Evolutionary conservation across 495 filamentous ascomycete species (phyloP).

Genomic region (Podospora bellae-mahoneyi): DNA sequence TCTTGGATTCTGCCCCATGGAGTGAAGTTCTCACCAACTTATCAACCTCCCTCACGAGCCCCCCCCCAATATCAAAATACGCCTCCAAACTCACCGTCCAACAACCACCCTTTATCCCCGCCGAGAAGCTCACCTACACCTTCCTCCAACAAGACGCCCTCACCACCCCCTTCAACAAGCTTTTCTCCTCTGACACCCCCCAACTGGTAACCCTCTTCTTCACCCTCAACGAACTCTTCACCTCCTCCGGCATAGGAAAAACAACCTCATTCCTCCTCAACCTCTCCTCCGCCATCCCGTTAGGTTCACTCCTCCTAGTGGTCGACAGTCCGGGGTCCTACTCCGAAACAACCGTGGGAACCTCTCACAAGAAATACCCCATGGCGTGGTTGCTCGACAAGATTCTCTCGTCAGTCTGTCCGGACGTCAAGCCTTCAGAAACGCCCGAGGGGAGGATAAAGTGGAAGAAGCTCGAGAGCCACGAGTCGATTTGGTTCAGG

Average conservation of each 20-base stretch:
- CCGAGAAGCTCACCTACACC: conserved; percentile 36
- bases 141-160: conserved; percentile 68
- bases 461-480: conserved; percentile 69
- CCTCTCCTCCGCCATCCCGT: conserved; percentile 53
- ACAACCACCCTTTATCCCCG: conserved; percentile 39
- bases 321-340: conserved; percentile 93
- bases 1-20: conserved; percentile 83
- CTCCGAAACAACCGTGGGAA: conserved; percentile 67
- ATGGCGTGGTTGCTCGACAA: conserved; percentile 93
- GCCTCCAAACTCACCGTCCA: conserved; percentile 47
- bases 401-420: conserved; percentile 47
- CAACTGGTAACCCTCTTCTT: conserved; percentile 80
- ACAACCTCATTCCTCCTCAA: conserved; percentile 71
- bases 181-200: conserved; percentile 35
- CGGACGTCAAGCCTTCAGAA: conserved; percentile 32
- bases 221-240: conserved; percentile 95
- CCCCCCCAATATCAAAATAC: conserved; percentile 52
- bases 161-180: conserved; percentile 36
- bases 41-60: conserved; percentile 39
- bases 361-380: conserved; percentile 67
- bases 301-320: conserved; percentile 70
- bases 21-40: conserved; percentile 55
- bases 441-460: conserved; percentile 33
- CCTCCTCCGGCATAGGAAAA: conserved; percentile 61
- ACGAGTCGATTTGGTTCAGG: conserved; percentile 84